Base-by-base conservation (phyloP, 1,139 yeast genomes). In the Suhomyces bribrorum region DNA sequence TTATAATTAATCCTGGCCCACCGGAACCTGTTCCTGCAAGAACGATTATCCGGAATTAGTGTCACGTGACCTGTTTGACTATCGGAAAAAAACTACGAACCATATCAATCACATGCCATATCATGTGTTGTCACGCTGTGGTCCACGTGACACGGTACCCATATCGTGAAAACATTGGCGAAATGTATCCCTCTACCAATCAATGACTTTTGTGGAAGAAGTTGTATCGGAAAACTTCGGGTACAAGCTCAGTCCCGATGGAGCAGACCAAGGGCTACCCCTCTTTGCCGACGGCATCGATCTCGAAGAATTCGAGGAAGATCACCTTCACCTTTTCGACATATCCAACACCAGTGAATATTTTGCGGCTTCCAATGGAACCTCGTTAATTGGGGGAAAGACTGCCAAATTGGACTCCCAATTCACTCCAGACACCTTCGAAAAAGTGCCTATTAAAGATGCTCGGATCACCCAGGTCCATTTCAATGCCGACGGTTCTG, bases 141-240 rank as follows among this genome's bases (percentile, higher is more conserved):
- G 5, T n/a, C 26, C 17, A 16, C 24, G 12, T 7, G 25, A 13
- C 29, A 17, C 24, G 24, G 13, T 22, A 3, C 24, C 15, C 18
- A 11, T 8, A 7, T 7, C 25, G 3, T 15, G 8, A 5, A 14
- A 34, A 20, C 23, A 20, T n/a, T 20, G 23, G 5, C 23, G 23
- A 20, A n/a, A n/a, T n/a, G n/a, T 20, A 24, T 13, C 22, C 25
- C 30, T 5, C 11, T 29, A 11, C n/a, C 12, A 24, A 13, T 13
- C 38, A 25, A 40, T 40, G 42, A 22, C 44, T 16, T 8, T 26
- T 9, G n/a, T 59, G 14, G 59, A 53, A 23, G 71, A 66, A 50
- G 38, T 49, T 13, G 47, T 57, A 7, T 59, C 75, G 2, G 75
- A 71, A 47, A 66, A 63, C 48, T 57, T 68, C 38, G 75, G 75